These are phyloP conservation scores for Imleria badia DNA, from an alignment of 768 basidiomycete genomes.

Conservation along the genomic window DNA sequence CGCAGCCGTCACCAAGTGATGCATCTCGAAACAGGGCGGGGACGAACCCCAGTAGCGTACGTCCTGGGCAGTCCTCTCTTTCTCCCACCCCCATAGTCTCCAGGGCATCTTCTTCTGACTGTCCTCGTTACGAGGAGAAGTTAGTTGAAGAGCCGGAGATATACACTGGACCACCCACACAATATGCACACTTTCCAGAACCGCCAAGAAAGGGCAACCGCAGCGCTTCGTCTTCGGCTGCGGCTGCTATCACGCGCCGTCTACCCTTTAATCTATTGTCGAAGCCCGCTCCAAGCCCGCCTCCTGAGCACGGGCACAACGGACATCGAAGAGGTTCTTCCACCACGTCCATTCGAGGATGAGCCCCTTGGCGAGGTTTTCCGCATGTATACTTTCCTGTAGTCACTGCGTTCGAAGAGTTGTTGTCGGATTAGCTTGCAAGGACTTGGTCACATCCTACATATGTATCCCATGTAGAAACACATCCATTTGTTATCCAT, in stretches of 20 bases:
- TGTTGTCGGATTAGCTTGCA: conserved; percentile 29
- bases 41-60: conserved; percentile 56
- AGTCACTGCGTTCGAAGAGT: not conserved
- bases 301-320: conserved; percentile 24
- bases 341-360: conserved; percentile 35
- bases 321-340: conserved; percentile 47
- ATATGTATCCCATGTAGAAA: conserved; percentile 14
- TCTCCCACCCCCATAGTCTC: conserved; percentile 42
- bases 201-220: conserved; percentile 53
- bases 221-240: conserved; percentile 42
- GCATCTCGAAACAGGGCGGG: conserved; percentile 58
- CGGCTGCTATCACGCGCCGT: conserved; percentile 52
- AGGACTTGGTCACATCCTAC: conserved; percentile 16
- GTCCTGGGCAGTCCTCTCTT: conserved; percentile 43
- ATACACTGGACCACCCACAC: conserved; percentile 64
- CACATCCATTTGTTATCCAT: not conserved
- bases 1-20: conserved; percentile 42
- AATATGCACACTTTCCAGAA: conserved; percentile 71
- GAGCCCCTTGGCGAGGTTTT: conserved; percentile 2
- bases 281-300: conserved; percentile 43
- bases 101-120: conserved; percentile 59
- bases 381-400: conserved; percentile 9
- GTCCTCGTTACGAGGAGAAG: conserved; percentile 37
- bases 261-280: conserved; percentile 69
- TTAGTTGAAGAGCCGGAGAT: conserved; percentile 47